Base-by-base conservation (phyloP, 768 basidiomycete genomes). In the Pleurotus cornucopiae region DNA sequence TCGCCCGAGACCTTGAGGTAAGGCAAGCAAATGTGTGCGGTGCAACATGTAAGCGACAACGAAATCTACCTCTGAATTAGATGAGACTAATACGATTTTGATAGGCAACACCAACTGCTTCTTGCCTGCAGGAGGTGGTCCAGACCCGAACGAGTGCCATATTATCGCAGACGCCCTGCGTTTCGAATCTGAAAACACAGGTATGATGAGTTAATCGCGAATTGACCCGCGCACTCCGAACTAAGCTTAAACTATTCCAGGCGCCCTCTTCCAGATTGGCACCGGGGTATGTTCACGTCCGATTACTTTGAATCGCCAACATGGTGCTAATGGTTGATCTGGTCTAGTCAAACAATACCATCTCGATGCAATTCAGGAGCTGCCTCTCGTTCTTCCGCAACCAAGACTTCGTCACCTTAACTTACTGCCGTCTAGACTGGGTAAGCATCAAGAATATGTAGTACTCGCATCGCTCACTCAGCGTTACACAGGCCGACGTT, bases 311-410 rank as follows among this genome's bases (percentile, higher is more conserved):
- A 9, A 39, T 16, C 21, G 11, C 18, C 6, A 52, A 55, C 5
- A 37, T 6, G 13, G 20, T 23, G 30, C 39, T 25, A 41, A 21
- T 34, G 7, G 3, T 51, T 54, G 41, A 60, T 41, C 25, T 16
- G 37, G 18, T 16, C 9, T 55, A 67, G 71, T 64, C 63, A 49
- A 73, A 73, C 54, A 73, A 75, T 60, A 69, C 71, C 9, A 62
- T 77, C 43, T 64, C 67, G 14, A 71, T 81, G 74, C 63, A 69
- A 21, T 81, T 70, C 62, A 48, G 63, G 13, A 72, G 65, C 60
- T 81, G 78, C 68, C 63, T 69, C 59, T 71, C 76, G 14, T 80
- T 79, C 69, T 76, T 81, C 65, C 64, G 76, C 38, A 79, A 81
- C 63, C 80, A 80, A 61, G 74, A 74, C 51, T 57, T 64, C 57